These are phyloP conservation scores for Batkoa obscura DNA, from an alignment of 371 early-diverging fungal species.

Conservation along the genomic window DNA sequence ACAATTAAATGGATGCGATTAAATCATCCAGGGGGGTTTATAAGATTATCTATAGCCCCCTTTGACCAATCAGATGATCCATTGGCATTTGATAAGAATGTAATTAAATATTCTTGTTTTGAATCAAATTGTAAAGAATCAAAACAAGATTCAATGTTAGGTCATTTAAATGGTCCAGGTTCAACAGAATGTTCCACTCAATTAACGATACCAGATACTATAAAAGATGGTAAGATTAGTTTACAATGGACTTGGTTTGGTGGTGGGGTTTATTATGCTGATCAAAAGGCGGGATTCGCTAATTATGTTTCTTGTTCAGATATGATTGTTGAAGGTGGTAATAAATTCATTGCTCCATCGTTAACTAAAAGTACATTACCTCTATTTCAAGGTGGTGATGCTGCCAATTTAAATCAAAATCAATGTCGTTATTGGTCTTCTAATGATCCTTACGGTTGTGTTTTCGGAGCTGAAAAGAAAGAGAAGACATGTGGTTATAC, in stretches of 20 bases:
- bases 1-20: constrained; percentile 24
- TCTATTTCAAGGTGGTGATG: not conserved
- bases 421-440: constrained; percentile 2
- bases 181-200: constrained; percentile 20
- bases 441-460: not conserved
- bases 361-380: too few relatives aligned
- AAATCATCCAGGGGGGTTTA: constrained; percentile 42
- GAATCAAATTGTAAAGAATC: constrained; percentile 24
- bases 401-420: not conserved
- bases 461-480: not conserved
- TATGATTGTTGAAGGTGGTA: constrained; percentile 24
- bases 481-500: not conserved
- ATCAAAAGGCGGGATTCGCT: constrained; percentile 29
- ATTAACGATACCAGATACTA: constrained; percentile 22
- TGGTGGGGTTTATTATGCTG: constrained; percentile 14
- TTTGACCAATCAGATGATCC: constrained; percentile 26
- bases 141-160: not conserved
- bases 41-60: constrained; percentile 29
- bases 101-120: constrained; percentile 28
- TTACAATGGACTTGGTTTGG: constrained; percentile 42
- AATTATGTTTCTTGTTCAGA: constrained; percentile 31
- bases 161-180: constrained; percentile 20
- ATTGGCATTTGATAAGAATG: constrained; percentile 23
- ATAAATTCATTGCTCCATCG: constrained; percentile 8
- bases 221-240: constrained; percentile 27